These are phyloP conservation scores for Yamadazyma membranifaciens DNA, from an alignment of 1,139 yeast species.

Conservation along the genomic window DNA sequence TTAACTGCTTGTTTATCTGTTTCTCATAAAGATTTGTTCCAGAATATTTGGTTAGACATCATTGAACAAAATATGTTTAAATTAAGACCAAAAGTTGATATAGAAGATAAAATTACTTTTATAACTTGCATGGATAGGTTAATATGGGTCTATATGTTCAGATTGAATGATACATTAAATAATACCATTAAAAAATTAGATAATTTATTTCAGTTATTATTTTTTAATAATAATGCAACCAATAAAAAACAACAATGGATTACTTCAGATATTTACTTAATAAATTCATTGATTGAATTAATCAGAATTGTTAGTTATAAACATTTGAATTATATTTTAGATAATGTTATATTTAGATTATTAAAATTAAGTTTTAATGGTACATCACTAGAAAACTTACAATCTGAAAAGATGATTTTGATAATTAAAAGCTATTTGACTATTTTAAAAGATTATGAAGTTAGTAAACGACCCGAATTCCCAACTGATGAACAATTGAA, in stretches of 20 bases:
- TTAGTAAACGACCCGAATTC: conserved; percentile 64
- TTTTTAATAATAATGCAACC: conserved; percentile 42
- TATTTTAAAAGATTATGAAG: conserved; percentile 60
- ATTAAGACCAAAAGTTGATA: conserved; percentile 37
- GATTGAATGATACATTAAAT: conserved; percentile 86
- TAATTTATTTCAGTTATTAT: conserved; percentile 52
- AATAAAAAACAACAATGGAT: conserved; percentile 73
- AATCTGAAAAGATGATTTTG: conserved; percentile 69
- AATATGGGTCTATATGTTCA: conserved; percentile 84
- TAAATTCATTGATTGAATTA: conserved; percentile 67
- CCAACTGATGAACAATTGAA: conserved; percentile 63
- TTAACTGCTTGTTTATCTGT: conserved; percentile 77
- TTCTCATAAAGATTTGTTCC: conserved; percentile 74
- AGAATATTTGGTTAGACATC: conserved; percentile 69
- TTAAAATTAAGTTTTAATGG: conserved; percentile 58
- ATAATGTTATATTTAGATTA: conserved; percentile 67
- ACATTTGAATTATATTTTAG: conserved; percentile 76
- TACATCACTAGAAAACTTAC: conserved; percentile 53
- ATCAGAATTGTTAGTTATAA: conserved; percentile 76
- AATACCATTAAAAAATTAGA: conserved; percentile 65
- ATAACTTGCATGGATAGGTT: conserved; percentile 70
- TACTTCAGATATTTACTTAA: conserved; percentile 57
- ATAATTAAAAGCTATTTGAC: conserved; percentile 71
- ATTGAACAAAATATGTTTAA: conserved; percentile 51
- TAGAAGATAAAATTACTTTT: conserved; percentile 60